Conservation (phyloP, 78 protist species). For the Guillardia theta region DNA sequence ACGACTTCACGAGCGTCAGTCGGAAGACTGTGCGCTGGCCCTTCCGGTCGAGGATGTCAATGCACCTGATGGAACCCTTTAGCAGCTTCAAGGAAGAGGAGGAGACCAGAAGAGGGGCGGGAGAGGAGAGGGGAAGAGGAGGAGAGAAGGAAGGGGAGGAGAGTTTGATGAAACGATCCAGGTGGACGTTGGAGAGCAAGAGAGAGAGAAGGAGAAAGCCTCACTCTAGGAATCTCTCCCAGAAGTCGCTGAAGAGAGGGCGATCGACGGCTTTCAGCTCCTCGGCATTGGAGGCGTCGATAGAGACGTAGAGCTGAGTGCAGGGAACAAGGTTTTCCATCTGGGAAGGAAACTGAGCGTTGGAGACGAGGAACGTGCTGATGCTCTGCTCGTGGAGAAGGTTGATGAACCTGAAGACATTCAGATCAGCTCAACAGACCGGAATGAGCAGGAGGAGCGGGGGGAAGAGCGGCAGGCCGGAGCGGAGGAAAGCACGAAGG, state of each 20-base stretch:
- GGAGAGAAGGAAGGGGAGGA: too few species aligned
- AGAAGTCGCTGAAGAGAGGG: constrained; percentile 86
- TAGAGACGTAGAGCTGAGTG: constrained; percentile 58
- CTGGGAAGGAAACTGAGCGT: constrained; percentile 90
- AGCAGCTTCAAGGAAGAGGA: too few species aligned
- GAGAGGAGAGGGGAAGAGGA: too few species aligned
- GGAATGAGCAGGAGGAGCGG: too few species aligned
- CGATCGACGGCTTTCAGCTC: constrained; percentile 58
- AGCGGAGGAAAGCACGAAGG: too few species aligned
- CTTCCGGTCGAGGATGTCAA: not conserved
- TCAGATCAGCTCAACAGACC: too few species aligned
- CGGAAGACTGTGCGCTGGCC: constrained; percentile 84
- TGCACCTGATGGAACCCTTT: too few species aligned
- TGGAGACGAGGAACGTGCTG: constrained; percentile 87
- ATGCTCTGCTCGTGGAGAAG: constrained; percentile 71
- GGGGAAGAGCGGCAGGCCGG: too few species aligned
- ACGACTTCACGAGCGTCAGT: constrained; percentile 76
- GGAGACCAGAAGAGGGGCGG: too few species aligned
- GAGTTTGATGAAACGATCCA: too few species aligned
- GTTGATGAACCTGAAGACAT: not conserved
- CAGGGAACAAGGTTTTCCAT: constrained; percentile 63
- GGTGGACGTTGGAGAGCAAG: too few species aligned
- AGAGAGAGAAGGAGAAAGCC: too few species aligned
- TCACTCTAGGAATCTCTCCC: constrained; percentile 74
- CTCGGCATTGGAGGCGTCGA: constrained; percentile 83